Percentiles rank a stretch among this genome's conserved stretches.
Evolutionary conservation across 1,139 yeast species (phyloP).

Genomic region (Candida labiduridarum): DNA sequence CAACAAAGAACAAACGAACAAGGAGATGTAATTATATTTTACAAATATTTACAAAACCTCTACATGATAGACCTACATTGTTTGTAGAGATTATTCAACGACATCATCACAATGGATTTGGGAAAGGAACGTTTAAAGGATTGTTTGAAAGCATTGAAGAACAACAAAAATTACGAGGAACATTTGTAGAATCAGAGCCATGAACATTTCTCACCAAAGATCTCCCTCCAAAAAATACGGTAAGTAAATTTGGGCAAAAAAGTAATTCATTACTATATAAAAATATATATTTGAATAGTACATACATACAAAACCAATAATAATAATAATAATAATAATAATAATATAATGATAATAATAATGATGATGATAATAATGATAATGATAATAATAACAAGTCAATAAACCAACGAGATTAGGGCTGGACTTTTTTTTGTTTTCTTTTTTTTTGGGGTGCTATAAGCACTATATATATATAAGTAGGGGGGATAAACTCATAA

Average conservation of each 20-base stretch:
- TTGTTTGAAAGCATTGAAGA: conserved; percentile 75
- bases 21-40: conserved; percentile 61
- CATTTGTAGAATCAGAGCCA: conserved; percentile 25
- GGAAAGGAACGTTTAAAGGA: conserved; percentile 84
- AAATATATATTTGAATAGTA: conserved; percentile 2
- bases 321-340: background rate
- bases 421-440: too few relatives aligned
- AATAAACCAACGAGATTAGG: background rate
- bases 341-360: background rate
- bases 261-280: background rate
- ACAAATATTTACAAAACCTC: conserved; percentile 77
- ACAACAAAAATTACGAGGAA: conserved; percentile 58
- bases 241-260: background rate
- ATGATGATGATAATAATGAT: background rate
- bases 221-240: too few relatives aligned
- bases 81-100: conserved; percentile 83
- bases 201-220: background rate
- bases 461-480: background rate
- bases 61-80: conserved; percentile 77
- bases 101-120: conserved; percentile 79
- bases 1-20: conserved; percentile 28
- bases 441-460: too few relatives aligned
- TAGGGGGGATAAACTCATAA: conserved; percentile 3
- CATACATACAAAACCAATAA: background rate
- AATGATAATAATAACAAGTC: background rate